Conservation (phyloP, 176 grass and related monocot species). For the Ananas comosus region DNA sequence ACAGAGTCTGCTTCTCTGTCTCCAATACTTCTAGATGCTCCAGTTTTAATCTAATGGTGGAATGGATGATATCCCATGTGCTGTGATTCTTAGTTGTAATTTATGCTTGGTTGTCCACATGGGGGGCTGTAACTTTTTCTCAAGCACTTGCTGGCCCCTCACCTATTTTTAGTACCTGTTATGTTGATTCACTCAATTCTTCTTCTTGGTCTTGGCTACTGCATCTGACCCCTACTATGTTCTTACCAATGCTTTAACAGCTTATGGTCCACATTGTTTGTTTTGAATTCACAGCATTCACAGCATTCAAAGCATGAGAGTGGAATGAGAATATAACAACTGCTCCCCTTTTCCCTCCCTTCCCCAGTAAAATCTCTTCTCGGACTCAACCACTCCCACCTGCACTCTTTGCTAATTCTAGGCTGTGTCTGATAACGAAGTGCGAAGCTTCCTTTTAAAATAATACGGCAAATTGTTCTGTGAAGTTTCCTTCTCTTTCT, state of each 20-base stretch:
- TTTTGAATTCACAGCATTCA: slow-evolving; percentile 22
- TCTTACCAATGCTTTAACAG: slow-evolving; percentile 3
- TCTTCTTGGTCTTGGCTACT: background rate
- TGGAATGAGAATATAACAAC: background rate
- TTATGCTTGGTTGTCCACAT: slow-evolving; percentile 32
- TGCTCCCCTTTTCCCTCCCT: background rate
- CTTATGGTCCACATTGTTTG: slow-evolving; percentile 17
- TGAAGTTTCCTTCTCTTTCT: too few relatives aligned
- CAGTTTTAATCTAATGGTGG: too few relatives aligned
- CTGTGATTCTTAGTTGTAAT: slow-evolving; percentile 39
- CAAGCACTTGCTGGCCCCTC: background rate
- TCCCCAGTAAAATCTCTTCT: background rate
- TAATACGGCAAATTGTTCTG: too few relatives aligned
- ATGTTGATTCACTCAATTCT: background rate
- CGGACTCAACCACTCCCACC: slow-evolving; percentile 29
- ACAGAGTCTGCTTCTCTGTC: background rate
- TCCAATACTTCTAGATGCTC: background rate
- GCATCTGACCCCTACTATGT: slow-evolving; percentile 17
- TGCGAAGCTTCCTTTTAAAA: background rate
- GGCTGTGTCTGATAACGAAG: slow-evolving; percentile 16
- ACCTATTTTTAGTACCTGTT: slow-evolving; percentile 2
- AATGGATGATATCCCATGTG: slow-evolving; percentile 34
- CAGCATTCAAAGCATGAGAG: background rate
- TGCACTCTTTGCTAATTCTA: slow-evolving; percentile 8
- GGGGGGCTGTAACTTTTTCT: slow-evolving; percentile 37